Conservation (phyloP, 1,284 basidiomycete genomes). For the Moesziomyces parantarcticus region DNA sequence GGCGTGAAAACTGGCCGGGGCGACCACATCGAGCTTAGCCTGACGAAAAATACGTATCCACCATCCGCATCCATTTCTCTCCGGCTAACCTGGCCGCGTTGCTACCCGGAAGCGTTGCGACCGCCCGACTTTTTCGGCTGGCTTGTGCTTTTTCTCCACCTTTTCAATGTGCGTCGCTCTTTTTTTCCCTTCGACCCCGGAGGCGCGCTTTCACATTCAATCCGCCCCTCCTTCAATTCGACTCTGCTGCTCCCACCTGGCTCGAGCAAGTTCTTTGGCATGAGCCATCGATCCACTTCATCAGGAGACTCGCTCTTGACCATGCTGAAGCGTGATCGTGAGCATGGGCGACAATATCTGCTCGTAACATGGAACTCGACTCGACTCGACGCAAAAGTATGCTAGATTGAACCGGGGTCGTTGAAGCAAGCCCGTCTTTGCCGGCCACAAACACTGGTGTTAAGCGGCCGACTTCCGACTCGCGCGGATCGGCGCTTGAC, state of each 20-base stretch:
- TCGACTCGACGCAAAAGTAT: too few relatives aligned
- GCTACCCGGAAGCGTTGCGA: not conserved
- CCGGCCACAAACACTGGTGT: not conserved
- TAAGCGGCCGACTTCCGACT: not conserved
- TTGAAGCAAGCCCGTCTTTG: too few relatives aligned
- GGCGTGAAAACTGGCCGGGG: not conserved
- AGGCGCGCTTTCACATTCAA: not conserved
- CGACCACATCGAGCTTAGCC: not conserved
- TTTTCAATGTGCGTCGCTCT: not conserved
- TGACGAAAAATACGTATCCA: not conserved
- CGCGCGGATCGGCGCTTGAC: not conserved
- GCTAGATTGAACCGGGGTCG: too few relatives aligned
- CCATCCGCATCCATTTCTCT: too few relatives aligned
- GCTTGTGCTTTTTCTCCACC: not conserved
- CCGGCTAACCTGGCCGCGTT: not conserved
- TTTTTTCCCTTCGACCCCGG: not conserved
- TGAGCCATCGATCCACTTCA: conserved; percentile 4
- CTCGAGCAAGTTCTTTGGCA: not conserved
- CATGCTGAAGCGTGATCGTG: too few relatives aligned
- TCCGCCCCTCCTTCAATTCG: not conserved
- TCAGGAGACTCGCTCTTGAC: not conserved
- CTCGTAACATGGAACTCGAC: too few relatives aligned
- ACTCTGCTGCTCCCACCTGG: not conserved
- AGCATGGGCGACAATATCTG: too few relatives aligned
- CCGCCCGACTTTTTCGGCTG: too few relatives aligned